Base-by-base conservation (phyloP, 352 stramenopile genomes). In the Vaucheria bursata region DNA sequence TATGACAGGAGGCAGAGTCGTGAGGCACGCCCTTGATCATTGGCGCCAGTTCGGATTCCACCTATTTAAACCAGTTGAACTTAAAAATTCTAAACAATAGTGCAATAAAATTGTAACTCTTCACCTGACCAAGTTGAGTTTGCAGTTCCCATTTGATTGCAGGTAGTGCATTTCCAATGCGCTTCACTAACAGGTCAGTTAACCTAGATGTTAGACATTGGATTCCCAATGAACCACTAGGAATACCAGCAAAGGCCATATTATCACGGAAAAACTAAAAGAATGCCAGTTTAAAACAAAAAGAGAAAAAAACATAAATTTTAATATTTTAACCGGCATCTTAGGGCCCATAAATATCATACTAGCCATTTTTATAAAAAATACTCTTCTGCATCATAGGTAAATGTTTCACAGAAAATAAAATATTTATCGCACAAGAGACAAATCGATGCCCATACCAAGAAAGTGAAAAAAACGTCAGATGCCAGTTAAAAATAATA, bases 141-240 rank as follows among this genome's bases (percentile, higher is more conserved):
- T 68, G 53, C 37, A 82, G 70, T 73, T 82, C 77, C 77, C 77
- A 82, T 75, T 86, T 87, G 40, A 87, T 86, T 34, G 70, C 66
- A 25, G 80, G 79, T 1, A 87, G 79, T 25, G 81, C 73, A 5
- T 64, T 66, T 49, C 85, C 73, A 59, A 87, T 86, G 37, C 80
- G 74, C 0, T 40, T 50, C n/a, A 86, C 77, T 0, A 87, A 80
- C 0, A 87, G 65, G n/a, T 84, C 74, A 0, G 75, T 83, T 29
- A 87, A 77, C 8, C 64, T 40, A 0, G 32, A 39, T 8, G 81
- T 83, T 18, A 87, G 74, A 34, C 81, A 45, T 31, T 59, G 52
- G 18, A 85, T 73, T 0, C 83, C 81, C 38, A 84, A 77, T 7
- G 79, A 72, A 0, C 45, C 65, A n/a, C 66, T 71, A 0, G 78